A percentile compares a stretch with the other conserved stretches of the same genome.
These are phyloP conservation scores for Fusarium heterosporum DNA, from an alignment of 2,329 filamentous ascomycete genomes.

Conservation along the genomic window DNA sequence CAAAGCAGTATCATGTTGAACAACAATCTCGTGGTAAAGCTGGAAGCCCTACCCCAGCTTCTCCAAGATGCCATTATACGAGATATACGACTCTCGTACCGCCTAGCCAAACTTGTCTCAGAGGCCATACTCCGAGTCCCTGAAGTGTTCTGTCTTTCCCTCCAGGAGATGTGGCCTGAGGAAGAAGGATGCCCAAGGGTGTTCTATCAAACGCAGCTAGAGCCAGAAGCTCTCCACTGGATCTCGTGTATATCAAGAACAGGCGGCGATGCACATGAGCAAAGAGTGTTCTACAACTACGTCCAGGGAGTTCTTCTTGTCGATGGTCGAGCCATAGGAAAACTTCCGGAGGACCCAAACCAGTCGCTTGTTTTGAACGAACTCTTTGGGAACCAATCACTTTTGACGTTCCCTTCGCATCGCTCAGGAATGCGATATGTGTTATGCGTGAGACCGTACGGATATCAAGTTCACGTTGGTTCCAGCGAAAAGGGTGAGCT, in stretches of 20 bases:
- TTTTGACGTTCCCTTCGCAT: constrained; percentile 64
- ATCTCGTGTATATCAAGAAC: constrained; percentile 32
- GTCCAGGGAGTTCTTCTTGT: constrained; percentile 50
- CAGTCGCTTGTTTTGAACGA: constrained; percentile 54
- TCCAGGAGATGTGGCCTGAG: constrained; percentile 41
- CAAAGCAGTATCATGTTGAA: constrained; percentile 43
- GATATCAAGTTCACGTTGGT: constrained; percentile 66
- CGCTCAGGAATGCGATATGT: constrained; percentile 66
- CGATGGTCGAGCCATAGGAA: constrained; percentile 52
- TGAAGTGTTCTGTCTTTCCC: constrained; percentile 29
- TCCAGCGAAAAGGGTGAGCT: constrained; percentile 33
- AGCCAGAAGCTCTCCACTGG: constrained; percentile 14
- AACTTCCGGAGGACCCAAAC: constrained; percentile 64
- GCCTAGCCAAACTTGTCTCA: constrained; percentile 18
- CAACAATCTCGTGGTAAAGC: constrained; percentile 43
- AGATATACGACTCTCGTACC: constrained; percentile 42
- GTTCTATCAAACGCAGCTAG: constrained; percentile 11
- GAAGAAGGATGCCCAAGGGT: constrained; percentile 25
- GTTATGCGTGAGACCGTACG: constrained; percentile 22
- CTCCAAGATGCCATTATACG: constrained; percentile 38
- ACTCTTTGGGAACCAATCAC: constrained; percentile 66
- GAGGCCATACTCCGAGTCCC: constrained; percentile 20
- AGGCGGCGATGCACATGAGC: constrained; percentile 12
- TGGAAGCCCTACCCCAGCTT: constrained; percentile 29
- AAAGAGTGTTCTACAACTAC: constrained; percentile 51